Evolutionary conservation across 345 rosid genomes (phyloP), one percentile per base, ranked within the genome.

Genomic region (Lepidium didymum): DNA sequence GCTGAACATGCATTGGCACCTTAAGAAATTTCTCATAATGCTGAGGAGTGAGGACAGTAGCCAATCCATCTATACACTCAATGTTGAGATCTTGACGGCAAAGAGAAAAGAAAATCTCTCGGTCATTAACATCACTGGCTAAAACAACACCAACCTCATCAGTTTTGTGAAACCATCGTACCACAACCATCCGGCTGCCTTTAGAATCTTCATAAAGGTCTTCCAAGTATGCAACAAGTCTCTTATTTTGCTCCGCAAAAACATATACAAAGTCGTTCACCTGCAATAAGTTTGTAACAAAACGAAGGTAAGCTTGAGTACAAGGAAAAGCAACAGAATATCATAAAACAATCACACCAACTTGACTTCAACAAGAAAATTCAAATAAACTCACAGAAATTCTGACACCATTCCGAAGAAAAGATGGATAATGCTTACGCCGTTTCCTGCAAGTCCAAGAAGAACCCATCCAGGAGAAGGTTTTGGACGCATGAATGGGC

Each of bases 131-230:
- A 74, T 75, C 83, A 75, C 68, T 74, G 68, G 94, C 74, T 67
- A 80, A 81, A 79, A 58, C 76, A 80, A 65, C 59, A 82, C 83
- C 97, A 83, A 90, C 88, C 86, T 90, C 97, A 64, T 87, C 94
- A 81, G 84, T 83, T 78, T 82, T 84, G 85, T 91, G 97, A 88
- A 87, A 87, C 97, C 97, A 91, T 58, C 83, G 91, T 77, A 89
- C 88, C 79, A 73, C 76, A 47, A 82, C 96, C 96, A 84, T 86
- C 77, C 82, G 87, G 72, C 57, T 82, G 79, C 85, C 87, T 68
- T 69, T 86, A 10, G 83, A 76, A 68, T 91, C 90, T 74, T 91
- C 97, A 0, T 83, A 91, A 74, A 91, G 85, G 78, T 88, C 96
- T 46, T 87, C 90, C 78, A 91, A 52, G 81, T 85, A 81, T 11